Evolutionary conservation across 306 rosid species (phyloP), one percentile per base, ranked within the genome.

Genomic region (Carpinus viminea): DNA sequence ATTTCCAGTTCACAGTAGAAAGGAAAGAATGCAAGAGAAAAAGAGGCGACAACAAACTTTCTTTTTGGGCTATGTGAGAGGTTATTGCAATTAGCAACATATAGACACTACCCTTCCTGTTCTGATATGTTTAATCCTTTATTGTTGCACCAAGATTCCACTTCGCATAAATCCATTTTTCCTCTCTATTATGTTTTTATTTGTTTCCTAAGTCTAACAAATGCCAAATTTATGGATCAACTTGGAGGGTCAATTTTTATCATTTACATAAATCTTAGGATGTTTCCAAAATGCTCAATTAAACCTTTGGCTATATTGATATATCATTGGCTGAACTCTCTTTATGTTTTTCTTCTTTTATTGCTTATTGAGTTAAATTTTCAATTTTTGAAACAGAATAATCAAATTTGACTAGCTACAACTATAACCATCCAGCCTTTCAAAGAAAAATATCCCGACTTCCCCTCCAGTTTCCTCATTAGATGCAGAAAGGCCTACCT

Each of bases 401-500:
- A 38, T 21, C 43, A 68, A 66, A 17, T 64, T 64, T n/a, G 47
- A 41, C 16, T 8, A 38, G 24, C 4, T 66, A 9, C 72, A 34
- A 17, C 71, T 17, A 1, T 38, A 57, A 66, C 1, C 7, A 21
- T 4, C 28, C 5, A 3, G 50, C 12, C 71, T 66, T 66, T n/a
- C 51, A 38, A 3, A 7, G 48, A 66, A 18, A 1, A 38, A 38
- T 36, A 41, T 17, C 50, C 72, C n/a, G 13, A 18, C 28, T 66
- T 28, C 20, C 9, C 5, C 26, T 36, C 13, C 8, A 2, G 78
- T 54, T 69, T 83, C 26, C 55, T 57, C 2, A 69, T 72, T 68
- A 54, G 45, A 72, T 21, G 47, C 36, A 45, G 43, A 76, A 68
- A 83, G 68, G 54, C 72, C 70, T 84, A 96, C 99, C 99, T 96